Base-by-base conservation (phyloP, 805 yeast species). In the Deakozyma indianensis region DNA sequence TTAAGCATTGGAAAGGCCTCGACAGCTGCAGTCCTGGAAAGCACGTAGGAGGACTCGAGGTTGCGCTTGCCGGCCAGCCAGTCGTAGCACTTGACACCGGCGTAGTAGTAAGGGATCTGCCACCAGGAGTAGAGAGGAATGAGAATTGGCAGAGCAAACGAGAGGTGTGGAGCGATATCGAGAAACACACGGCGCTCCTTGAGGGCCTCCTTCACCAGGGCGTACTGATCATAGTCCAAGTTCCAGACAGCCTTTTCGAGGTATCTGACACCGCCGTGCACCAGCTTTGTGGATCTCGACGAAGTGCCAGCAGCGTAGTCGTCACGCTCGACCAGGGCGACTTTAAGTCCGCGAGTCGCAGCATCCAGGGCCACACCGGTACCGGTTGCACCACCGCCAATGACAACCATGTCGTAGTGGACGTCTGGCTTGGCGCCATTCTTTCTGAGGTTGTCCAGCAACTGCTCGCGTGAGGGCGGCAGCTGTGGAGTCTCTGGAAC, bases 381-480 rank as follows among this genome's bases (percentile, higher is more conserved):
- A 51, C 97, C 97, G 15, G 92, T 80, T 35, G 96, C 96, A 60
- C 97, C 97, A 53, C 96, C 96, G 50, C 97, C 97, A 53, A 90
- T 78, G 53, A 88, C 71, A 51, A 88, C 65, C n/a, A 88, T 73
- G 60, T 90, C 96, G 57, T 74, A 79, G 58, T 80, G 16, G 38
- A n/a, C 73, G 45, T 74, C 63, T 42, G 68, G 57, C 41, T 27
- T 23, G 9, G 44, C 35, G 38, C 35, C 35, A 35, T 23, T 7
- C 15, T 9, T 23, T 23, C 47, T 41, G 42, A 58, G 51, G 41
- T 51, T 45, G 42, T 53, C 45, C 23, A 58, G 50, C 23, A 62
- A 51, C 43, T 56, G 53, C 27, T 47, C 43, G 20, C 64, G 55
- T 24, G 56, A 35, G 22, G 57, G 55, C 20, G 65, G 64, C 35